These are phyloP conservation scores for Noccaea caerulescens DNA, from an alignment of 345 rosid genomes.

Conservation along the genomic window DNA sequence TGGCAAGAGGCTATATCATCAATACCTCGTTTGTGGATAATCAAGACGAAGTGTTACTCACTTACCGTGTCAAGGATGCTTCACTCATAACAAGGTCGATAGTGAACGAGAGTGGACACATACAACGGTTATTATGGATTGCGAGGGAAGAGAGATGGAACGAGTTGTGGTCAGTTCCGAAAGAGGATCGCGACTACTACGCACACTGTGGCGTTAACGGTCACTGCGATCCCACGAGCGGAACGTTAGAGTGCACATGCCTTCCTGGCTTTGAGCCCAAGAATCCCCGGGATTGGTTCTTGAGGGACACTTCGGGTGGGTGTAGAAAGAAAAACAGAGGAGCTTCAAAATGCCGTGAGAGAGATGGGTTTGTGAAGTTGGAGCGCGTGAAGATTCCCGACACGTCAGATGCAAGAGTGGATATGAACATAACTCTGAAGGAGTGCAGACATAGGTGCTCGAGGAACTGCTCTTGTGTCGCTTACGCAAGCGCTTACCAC, in stretches of 20 bases:
- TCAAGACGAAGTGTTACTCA: slow-evolving; percentile 44
- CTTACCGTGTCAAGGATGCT: slow-evolving; percentile 40
- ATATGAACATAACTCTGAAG: slow-evolving; percentile 48
- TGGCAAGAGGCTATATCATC: slow-evolving; percentile 47
- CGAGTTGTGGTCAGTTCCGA: slow-evolving; percentile 50
- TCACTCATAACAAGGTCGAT: slow-evolving; percentile 53
- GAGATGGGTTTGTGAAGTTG: slow-evolving; percentile 63
- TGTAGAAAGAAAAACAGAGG: slow-evolving; percentile 48
- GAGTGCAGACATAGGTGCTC: slow-evolving; percentile 51
- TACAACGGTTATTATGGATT: slow-evolving; percentile 58
- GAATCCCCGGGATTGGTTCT: slow-evolving; percentile 49
- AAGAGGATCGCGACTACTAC: slow-evolving; percentile 65
- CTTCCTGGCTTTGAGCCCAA: slow-evolving; percentile 71
- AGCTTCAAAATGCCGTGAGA: slow-evolving; percentile 32
- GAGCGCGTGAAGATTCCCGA: slow-evolving; percentile 55
- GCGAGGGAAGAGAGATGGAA: slow-evolving; percentile 49
- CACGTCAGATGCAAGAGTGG: slow-evolving; percentile 42
- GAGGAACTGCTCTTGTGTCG: slow-evolving; percentile 59
- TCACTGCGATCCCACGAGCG: slow-evolving; percentile 47
- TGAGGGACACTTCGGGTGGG: slow-evolving; percentile 58
- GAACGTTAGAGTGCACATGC: slow-evolving; percentile 55
- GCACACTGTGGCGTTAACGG: slow-evolving; percentile 59
- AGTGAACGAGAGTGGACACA: slow-evolving; percentile 54
- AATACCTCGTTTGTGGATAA: slow-evolving; percentile 38
- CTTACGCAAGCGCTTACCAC: slow-evolving; percentile 52